phyloP scores from a whole-genome alignment of 495 filamentous ascomycete genomes.

The Penicillium macrosclerotiorum region DNA sequence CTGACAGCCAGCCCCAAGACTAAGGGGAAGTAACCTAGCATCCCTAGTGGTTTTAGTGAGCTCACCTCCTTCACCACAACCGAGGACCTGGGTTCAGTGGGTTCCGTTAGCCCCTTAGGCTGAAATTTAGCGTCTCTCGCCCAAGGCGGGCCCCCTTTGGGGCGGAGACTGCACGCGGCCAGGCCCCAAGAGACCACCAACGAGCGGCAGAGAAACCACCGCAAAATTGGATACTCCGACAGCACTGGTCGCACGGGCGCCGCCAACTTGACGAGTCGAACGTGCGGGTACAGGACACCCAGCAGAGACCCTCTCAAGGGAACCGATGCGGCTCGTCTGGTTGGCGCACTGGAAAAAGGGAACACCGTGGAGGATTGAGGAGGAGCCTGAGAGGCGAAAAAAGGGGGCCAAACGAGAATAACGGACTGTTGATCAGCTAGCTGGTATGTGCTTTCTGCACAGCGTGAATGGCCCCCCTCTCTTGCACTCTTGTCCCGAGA shows the following conservation, averaged over 20 bases:
- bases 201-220: background rate
- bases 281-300: background rate
- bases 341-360: too few species aligned
- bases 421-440: background rate
- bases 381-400: background rate
- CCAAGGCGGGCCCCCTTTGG: constrained; percentile 4
- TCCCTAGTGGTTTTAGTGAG: background rate
- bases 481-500: too few species aligned
- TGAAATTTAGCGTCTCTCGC: constrained; percentile 11
- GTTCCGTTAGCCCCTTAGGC: constrained; percentile 1
- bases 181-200: constrained; percentile 10
- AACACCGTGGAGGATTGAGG: too few species aligned
- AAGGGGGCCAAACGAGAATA: background rate
- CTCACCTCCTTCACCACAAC: constrained; percentile 1
- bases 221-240: constrained; percentile 1
- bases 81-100: constrained; percentile 4
- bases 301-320: background rate
- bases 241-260: constrained; percentile 5
- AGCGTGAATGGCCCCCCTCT: constrained; percentile 1
- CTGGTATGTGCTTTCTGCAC: constrained; percentile 1
- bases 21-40: background rate
- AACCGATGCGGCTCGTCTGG: background rate
- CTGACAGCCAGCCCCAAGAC: too few species aligned
- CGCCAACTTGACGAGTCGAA: constrained; percentile 9
- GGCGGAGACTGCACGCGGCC: constrained; percentile 12